Evolutionary conservation across 2,329 filamentous ascomycete genomes (phyloP), one percentile per base, ranked within the genome.

Genomic region (Pseudogymnoascus sp.): DNA sequence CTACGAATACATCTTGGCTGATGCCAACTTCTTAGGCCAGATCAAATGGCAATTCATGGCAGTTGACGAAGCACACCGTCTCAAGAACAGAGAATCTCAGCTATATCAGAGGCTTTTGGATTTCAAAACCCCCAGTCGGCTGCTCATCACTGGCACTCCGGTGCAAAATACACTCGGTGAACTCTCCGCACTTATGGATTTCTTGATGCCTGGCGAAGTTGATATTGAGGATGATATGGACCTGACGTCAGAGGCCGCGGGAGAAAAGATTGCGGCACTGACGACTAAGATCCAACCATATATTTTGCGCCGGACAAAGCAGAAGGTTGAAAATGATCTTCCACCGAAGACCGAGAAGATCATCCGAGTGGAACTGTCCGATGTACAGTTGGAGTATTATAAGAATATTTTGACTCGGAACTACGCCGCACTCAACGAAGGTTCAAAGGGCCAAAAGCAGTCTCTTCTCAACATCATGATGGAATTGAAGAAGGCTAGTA

Each of bases 301-400:
- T 72, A 97, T 99, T 79, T 81, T 99, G 59, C 90, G 94, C 38
- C 88, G 94, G 59, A 97, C 94, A 16, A 99, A 99, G 75, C 90
- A 96, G 71, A 97, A 94, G 61, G 95, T 99, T 6, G 94, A 97
- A 73, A 96, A 92, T 20, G 94, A 99, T 67, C 79, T 99, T 25
- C 94, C 94, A 11, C 92, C 93, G 0, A 99, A 99, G 78, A 96
- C 91, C 0, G 94, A 99, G 74, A 99, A 97, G 78, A 99, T 99
- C 67, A 96, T 99, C 72, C 91, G 95, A 61, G 94, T 99, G 39
- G 94, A 97, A 74, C 81, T 99, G 58, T 96, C 94, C 0, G 94
- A 99, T 74, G 87, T 97, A 28, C 94, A 99, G 72, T 80, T 97
- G 8, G 93, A 99, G 66, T 97, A 97, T 74, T 99, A 99, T 79